Base-by-base conservation (phyloP, 2,329 filamentous ascomycete species). In the Cordyceps javanica region DNA sequence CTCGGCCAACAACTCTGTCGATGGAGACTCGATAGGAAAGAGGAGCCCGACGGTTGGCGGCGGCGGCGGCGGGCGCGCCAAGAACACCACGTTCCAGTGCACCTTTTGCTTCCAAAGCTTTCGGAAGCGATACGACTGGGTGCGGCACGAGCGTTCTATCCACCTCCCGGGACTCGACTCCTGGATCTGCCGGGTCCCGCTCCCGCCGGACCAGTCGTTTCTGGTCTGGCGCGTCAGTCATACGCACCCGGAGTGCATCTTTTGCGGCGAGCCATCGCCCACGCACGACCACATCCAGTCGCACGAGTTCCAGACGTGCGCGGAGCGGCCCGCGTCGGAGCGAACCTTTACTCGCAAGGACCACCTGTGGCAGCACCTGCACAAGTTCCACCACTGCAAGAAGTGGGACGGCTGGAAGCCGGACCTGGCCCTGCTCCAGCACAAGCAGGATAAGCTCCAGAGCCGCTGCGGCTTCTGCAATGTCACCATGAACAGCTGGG, bases 111-210 rank as follows among this genome's bases (percentile, higher is more conserved):
- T 62, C 5, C 70, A 73, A 26, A 65, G 60, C 41, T 76, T 75
- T 55, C 69, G 68, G 55, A 75, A 73, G 53, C 72, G 70, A 42
- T 73, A 73, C 54, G 74, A 76, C 55, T 74, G 72, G 71, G 65
- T 70, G 13, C 70, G 80, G 1, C 79, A 82, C 60, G 79, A 81
- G 59, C 72, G 78, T 41, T 77, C 77, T 1, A 68, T 81, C 3
- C 78, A 82, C 60, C 65, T 79, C 2, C 68, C 77, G 5, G 69
- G 69, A 0, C 69, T 72, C 5, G 68, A 71, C 38, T 69, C 67
- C 0, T 82, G 76, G 77, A 74, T 83, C 5, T 86, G 82, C 61
- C 75, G 75, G 0, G 73, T 70, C 1, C 72, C 72, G 4, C 59
- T 71, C 3, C 62, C 66, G 1, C 57, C 63, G 1, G 64, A 65